A percentile compares a stretch with the other conserved stretches of the same genome.
Evolutionary conservation across 192 early-diverging fungal species (phyloP).

Genomic region (Obelidium mucronatum): DNA sequence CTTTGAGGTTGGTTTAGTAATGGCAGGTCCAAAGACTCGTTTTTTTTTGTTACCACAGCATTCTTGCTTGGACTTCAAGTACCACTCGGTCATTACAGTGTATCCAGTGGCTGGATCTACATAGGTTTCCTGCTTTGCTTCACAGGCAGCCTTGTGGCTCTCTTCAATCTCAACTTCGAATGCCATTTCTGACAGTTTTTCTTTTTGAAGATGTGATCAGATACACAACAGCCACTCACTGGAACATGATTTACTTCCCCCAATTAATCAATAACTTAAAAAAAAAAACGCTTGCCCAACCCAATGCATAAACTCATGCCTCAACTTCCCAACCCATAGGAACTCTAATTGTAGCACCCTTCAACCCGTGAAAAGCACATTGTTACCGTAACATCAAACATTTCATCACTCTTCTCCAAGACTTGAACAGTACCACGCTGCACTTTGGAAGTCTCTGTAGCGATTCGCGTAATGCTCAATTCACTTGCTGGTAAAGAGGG

Average conservation of each 20-base stretch:
- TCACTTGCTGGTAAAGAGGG: neutral
- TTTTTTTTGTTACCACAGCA: constrained; percentile 30
- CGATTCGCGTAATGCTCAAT: neutral
- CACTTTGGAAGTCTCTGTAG: neutral
- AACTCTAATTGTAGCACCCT: neutral
- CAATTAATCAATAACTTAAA: too few species aligned
- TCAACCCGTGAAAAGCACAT: neutral
- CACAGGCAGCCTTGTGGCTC: constrained; percentile 16
- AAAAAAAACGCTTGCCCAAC: too few species aligned
- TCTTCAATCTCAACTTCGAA: constrained; percentile 13
- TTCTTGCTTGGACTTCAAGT: neutral
- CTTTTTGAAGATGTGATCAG: too few species aligned
- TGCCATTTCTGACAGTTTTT: neutral
- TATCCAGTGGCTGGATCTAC: constrained; percentile 25
- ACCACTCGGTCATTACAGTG: constrained; percentile 23
- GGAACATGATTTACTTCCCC: too few species aligned
- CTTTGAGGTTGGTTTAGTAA: neutral
- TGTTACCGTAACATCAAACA: neutral
- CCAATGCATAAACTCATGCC: too few species aligned
- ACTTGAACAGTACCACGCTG: constrained; percentile 2
- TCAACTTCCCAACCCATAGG: constrained; percentile 10
- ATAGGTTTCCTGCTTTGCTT: neutral
- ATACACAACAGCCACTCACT: too few species aligned
- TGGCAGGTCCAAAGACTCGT: too few species aligned
- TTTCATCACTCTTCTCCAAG: neutral